Evolutionary conservation across 768 basidiomycete species (phyloP).

Genomic region (Leccinum variicolor): DNA sequence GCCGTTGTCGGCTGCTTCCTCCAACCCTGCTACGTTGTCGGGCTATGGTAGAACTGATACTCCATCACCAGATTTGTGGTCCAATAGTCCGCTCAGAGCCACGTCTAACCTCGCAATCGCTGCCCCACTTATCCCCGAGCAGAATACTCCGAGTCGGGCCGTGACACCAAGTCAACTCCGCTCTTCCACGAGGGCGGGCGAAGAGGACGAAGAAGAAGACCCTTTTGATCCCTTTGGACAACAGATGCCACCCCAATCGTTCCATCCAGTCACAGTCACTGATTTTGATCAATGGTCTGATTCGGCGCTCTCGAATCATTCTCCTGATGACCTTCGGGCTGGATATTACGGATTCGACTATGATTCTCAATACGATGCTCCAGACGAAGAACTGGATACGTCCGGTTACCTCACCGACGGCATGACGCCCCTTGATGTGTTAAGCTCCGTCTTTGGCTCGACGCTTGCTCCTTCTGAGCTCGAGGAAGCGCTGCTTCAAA

Average conservation of each 20-base stretch:
- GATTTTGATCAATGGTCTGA: constrained; percentile 63
- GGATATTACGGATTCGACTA: constrained; percentile 32
- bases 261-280: constrained; percentile 59
- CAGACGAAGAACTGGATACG: constrained; percentile 47
- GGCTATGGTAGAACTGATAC: constrained; percentile 61
- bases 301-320: constrained; percentile 50
- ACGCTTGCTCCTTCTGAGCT: constrained; percentile 87
- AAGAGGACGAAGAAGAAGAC: constrained; percentile 40
- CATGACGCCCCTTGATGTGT: constrained; percentile 97
- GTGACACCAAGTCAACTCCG: constrained; percentile 71
- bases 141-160: constrained; percentile 45
- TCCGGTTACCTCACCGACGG: constrained; percentile 74
- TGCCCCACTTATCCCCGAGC: constrained; percentile 81
- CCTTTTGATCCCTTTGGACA: constrained; percentile 77
- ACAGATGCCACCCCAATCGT: constrained; percentile 44
- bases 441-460: constrained; percentile 90
- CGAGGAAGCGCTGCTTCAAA: constrained; percentile 85
- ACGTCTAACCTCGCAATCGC: constrained; percentile 89
- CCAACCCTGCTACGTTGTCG: constrained; percentile 49
- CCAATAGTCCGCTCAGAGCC: constrained; percentile 63
- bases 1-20: constrained; percentile 68
- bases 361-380: constrained; percentile 30
- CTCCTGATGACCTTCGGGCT: constrained; percentile 47
- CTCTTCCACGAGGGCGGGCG: too few species aligned
- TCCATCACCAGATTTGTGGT: constrained; percentile 89